Evolutionary conservation across 140 eudicot genomes (phyloP), one percentile per base, ranked within the genome.

Genomic region (Bidens hawaiensis): DNA sequence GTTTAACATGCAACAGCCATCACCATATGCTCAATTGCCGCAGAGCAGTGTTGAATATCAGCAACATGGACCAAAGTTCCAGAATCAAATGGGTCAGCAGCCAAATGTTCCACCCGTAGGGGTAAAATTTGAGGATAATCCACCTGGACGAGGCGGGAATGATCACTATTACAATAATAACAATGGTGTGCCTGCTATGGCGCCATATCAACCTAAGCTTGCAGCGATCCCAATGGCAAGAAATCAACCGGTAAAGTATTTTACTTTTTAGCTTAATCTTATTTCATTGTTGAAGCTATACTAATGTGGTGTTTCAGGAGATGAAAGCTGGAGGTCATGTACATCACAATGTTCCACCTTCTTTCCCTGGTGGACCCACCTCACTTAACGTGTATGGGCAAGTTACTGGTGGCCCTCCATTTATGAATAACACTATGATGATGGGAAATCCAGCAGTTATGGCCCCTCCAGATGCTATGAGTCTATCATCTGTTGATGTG

Each of bases 191-290:
- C 76, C 67, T 40, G 43, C 56, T 12, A 62, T 69, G 71, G 67
- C 66, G 48, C 76, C 82, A 42, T 87, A 78, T 62, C 89, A 79
- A 40, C 99, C 96, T 58, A 88, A 85, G 82, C 94, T 88, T 70
- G 95, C 99, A 31, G 78, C 94, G n/a, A 70, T 93, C 31, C 99
- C 99, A 2, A 26, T 67, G 73, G 63, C 85, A 25, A 88, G 95
- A 81, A 75, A 70, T 55, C 95, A 84, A 67, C 86, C 68, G 90
- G 97, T 82, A 75, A 38, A 42, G 34, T 67, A 17, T 52, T 30
- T 15, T 52, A 17, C 25, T 43, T 49, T 11, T 60, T 38, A 4
- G 65, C 34, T 13, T 12, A 2, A 17, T 46, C 15, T 31, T 31
- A 10, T 34, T 31, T 70, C 6, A 6, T 23, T 17, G 45, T 49